Evolutionary conservation across 2,329 filamentous ascomycete genomes (phyloP), one percentile per base, ranked within the genome.

Genomic region (Colletotrichum spaethianum): DNA sequence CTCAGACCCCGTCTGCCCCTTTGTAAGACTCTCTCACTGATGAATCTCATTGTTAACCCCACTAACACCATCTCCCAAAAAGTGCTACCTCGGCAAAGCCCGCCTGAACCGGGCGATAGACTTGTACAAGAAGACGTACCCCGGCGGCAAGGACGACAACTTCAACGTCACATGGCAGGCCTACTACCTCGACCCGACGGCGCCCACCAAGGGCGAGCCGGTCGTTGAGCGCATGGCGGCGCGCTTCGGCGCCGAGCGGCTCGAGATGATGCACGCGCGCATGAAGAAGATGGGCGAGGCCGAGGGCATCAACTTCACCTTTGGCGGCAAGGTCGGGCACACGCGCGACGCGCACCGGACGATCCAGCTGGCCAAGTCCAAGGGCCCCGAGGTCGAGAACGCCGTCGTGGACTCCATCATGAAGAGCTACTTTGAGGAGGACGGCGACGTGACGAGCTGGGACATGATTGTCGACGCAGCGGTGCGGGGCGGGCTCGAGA

Each of bases 1-100:
- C 70, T 94, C 90, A n/a, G 95, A 97, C 83, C 93, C 91, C 2
- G 89, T 96, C 76, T 97, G 94, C 80, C 93, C 94, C 5, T 88
- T 86, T 79, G 84, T 85, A 75, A 74, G 83, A 75, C 11, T 11
- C 20, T 26, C 28, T 44, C 28, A 11, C 48, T n/a, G 50, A 36
- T 31, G 50, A 40, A 42, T 11, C 28, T 40, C 73, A 57, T 50
- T 42, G 14, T 11, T 3, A n/a, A 23, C 11, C 4, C 31, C 55
- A 70, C 74, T 76, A 64, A 83, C 79, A 67, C 16, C 18, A 12
- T 8, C 83, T 14, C n/a, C 31, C 31, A 11, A 28, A 40, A 63
- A 90, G 88, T 93, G 94, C 86, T 96, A 95, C 80, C 86, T 97
- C 20, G 94, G 94, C 81, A 93, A 94, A 79, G 91, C 91, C 74